Percentiles rank a stretch among this genome's conserved stretches.
Conservation (phyloP, 2,329 filamentous ascomycete species). For the Cladosporium sp. region DNA sequence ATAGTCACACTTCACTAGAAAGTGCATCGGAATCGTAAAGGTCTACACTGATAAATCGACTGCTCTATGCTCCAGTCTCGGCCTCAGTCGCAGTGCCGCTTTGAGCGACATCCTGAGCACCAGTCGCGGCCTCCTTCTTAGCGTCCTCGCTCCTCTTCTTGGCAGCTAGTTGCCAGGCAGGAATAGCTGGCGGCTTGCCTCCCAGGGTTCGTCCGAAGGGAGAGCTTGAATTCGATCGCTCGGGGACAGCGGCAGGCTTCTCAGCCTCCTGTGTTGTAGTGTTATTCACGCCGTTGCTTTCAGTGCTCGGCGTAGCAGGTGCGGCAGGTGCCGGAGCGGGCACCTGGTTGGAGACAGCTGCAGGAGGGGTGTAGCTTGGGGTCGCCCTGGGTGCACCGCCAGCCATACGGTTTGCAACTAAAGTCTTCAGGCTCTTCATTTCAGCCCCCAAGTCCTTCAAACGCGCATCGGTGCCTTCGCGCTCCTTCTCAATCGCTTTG, state of each 20-base stretch:
- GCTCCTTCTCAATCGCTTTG: conserved; percentile 83
- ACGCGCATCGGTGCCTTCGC: conserved; percentile 76
- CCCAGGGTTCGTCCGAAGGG: conserved; percentile 28
- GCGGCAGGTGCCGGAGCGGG: not conserved
- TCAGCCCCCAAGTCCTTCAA: conserved; percentile 84
- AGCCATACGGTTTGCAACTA: conserved; percentile 67
- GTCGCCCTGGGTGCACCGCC: conserved; percentile 22
- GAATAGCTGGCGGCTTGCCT: conserved; percentile 47
- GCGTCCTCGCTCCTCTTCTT: conserved; percentile 49
- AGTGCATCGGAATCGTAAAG: not conserved
- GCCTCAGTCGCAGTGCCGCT: conserved; percentile 27
- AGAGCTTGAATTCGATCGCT: conserved; percentile 24
- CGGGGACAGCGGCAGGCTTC: conserved; percentile 26
- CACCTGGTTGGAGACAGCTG: not conserved
- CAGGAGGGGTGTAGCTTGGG: conserved; percentile 11
- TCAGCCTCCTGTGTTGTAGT: conserved; percentile 21
- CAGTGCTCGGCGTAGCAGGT: not conserved
- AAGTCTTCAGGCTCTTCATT: conserved; percentile 86
- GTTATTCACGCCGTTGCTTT: conserved; percentile 9
- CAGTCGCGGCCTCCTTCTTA: conserved; percentile 40
- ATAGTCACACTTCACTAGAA: not conserved
- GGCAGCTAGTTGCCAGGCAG: conserved; percentile 55
- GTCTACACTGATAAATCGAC: not conserved
- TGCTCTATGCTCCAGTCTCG: conserved; percentile 16
- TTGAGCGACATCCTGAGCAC: conserved; percentile 24